Percentiles rank a stretch among this genome's conserved stretches.
These are phyloP conservation scores for Curvularia sp. DNA, from an alignment of 2,329 filamentous ascomycete genomes.

Conservation along the genomic window DNA sequence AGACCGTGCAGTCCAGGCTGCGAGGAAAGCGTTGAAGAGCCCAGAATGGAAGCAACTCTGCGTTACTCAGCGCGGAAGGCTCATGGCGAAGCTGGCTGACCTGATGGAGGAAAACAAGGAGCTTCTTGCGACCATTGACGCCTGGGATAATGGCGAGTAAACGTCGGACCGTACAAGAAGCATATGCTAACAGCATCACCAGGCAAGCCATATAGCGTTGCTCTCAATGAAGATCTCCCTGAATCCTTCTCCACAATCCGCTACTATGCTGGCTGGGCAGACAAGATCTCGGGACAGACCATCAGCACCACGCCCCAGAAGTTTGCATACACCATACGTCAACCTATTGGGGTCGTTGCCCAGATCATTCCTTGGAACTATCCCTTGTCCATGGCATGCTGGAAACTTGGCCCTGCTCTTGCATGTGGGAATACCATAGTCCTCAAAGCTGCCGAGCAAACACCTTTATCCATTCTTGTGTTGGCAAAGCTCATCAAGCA, in stretches of 20 bases:
- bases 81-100: conserved; percentile 38
- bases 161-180: neutral
- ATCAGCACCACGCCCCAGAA: conserved; percentile 70
- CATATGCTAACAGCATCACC: neutral
- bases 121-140: conserved; percentile 45
- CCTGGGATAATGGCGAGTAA: conserved; percentile 72
- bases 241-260: conserved; percentile 62
- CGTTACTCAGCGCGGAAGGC: conserved; percentile 26
- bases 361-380: conserved; percentile 56
- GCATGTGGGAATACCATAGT: conserved; percentile 64
- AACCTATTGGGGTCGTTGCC: conserved; percentile 18
- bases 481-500: conserved; percentile 60
- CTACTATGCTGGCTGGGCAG: conserved; percentile 79
- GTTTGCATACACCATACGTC: conserved; percentile 69
- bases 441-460: conserved; percentile 63
- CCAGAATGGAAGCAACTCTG: conserved; percentile 31
- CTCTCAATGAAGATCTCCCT: conserved; percentile 66
- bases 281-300: conserved; percentile 76
- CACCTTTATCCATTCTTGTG: conserved; percentile 57
- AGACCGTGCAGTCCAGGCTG: conserved; percentile 46
- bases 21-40: conserved; percentile 33
- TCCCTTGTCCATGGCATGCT: conserved; percentile 48
- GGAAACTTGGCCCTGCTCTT: conserved; percentile 65
- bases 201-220: conserved; percentile 69
- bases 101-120: conserved; percentile 39